These are phyloP conservation scores for Sparassis latifolia DNA, from an alignment of 1,284 basidiomycete species.

Conservation along the genomic window DNA sequence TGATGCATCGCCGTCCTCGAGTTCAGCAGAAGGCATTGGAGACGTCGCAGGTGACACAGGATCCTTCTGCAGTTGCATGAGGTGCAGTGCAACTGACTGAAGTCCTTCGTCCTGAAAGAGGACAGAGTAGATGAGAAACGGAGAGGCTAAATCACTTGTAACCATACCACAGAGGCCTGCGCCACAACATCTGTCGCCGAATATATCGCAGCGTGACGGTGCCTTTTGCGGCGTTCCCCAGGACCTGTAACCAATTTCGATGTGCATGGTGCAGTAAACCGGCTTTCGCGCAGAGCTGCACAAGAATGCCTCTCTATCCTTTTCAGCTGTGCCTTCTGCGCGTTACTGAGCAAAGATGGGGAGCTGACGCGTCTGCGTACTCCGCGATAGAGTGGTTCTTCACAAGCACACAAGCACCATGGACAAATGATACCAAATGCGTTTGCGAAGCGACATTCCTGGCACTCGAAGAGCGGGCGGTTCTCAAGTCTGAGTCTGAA, in stretches of 20 bases:
- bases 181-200: conserved; percentile 22
- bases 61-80: too few species aligned
- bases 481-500: conserved; percentile 37
- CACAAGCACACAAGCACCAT: conserved; percentile 48
- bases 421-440: conserved; percentile 45
- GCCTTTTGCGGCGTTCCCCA: conserved; percentile 14
- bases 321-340: conserved; percentile 24
- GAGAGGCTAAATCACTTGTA: too few species aligned
- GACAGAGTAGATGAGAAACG: too few species aligned
- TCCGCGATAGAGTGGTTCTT: conserved; percentile 20
- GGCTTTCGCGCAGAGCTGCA: neutral
- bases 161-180: conserved; percentile 10
- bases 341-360: conserved; percentile 26
- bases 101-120: too few species aligned
- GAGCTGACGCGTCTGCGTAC: conserved; percentile 32
- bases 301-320: conserved; percentile 12
- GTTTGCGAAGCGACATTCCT: conserved; percentile 45
- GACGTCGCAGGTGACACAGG: too few species aligned
- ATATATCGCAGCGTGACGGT: conserved; percentile 21
- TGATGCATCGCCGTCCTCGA: conserved; percentile 5
- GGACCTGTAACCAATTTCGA: neutral
- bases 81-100: too few species aligned
- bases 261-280: conserved; percentile 3
- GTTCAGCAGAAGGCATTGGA: neutral
- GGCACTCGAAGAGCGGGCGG: conserved; percentile 45